A percentile compares a stretch with the other conserved stretches of the same genome.
These are phyloP conservation scores for Xylaria flabelliformis DNA, from an alignment of 495 filamentous ascomycete genomes.

Conservation along the genomic window DNA sequence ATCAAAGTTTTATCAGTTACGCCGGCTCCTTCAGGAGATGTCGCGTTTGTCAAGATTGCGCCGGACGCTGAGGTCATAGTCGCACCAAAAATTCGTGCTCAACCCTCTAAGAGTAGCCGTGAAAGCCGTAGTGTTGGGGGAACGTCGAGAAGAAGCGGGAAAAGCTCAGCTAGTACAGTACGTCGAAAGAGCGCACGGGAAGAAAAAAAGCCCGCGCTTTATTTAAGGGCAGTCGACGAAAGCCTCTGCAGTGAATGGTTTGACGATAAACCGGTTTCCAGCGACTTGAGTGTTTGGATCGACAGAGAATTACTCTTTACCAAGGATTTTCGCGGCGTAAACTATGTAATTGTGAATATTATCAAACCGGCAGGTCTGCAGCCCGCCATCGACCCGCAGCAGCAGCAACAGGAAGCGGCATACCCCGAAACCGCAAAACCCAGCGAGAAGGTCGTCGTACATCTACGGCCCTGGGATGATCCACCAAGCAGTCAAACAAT, in stretches of 20 bases:
- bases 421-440: constrained; percentile 58
- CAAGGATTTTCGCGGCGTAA: constrained; percentile 72
- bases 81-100: constrained; percentile 76
- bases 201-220: constrained; percentile 68
- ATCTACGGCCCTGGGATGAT: constrained; percentile 79
- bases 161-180: constrained; percentile 73
- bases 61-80: constrained; percentile 96
- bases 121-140: constrained; percentile 73
- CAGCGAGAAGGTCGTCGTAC: constrained; percentile 75
- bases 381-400: constrained; percentile 74
- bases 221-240: constrained; percentile 79
- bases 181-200: constrained; percentile 65
- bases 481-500: constrained; percentile 80
- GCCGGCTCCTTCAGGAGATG: constrained; percentile 69
- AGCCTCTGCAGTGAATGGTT: constrained; percentile 72
- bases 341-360: constrained; percentile 75
- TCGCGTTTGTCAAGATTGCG: constrained; percentile 87
- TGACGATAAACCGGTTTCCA: constrained; percentile 62
- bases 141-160: constrained; percentile 72
- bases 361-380: constrained; percentile 82
- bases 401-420: constrained; percentile 68
- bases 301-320: constrained; percentile 74
- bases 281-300: constrained; percentile 81
- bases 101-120: constrained; percentile 53
- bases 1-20: constrained; percentile 81